Evolutionary conservation across 2,329 filamentous ascomycete genomes (phyloP).

Genomic region (Chaetomiaceae sp.): DNA sequence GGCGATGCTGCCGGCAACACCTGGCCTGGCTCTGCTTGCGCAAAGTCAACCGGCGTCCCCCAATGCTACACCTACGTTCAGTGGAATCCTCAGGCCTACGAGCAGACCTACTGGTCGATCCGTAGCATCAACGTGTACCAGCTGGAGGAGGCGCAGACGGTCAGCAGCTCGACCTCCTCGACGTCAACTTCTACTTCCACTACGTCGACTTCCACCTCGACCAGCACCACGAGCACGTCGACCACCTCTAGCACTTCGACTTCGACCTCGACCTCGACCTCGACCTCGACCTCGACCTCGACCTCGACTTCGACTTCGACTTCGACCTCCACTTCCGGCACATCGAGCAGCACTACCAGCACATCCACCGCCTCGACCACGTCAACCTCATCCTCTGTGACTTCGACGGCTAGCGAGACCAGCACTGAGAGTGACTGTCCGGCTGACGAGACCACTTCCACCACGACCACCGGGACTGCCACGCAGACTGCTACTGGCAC

Average conservation of each 20-base stretch:
- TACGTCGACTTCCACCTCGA: slow-evolving; percentile 8
- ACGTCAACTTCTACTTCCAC: slow-evolving; percentile 11
- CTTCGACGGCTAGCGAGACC: slow-evolving; percentile 2
- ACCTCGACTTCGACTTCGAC: slow-evolving; percentile 1
- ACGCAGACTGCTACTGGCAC: slow-evolving; percentile 7
- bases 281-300: background rate
- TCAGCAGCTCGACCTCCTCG: slow-evolving; percentile 9
- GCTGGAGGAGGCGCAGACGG: slow-evolving; percentile 17
- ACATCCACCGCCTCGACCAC: no score
- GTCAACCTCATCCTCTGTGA: background rate
- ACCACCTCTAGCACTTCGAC: background rate
- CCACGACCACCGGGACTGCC: slow-evolving; percentile 3
- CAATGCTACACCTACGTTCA: slow-evolving; percentile 35
- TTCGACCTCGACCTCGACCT: background rate
- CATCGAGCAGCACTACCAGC: background rate
- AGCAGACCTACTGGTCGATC: slow-evolving; percentile 42
- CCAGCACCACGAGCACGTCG: slow-evolving; percentile 2
- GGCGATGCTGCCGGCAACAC: slow-evolving; percentile 57
- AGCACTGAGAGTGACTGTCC: slow-evolving; percentile 2
- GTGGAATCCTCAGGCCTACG: slow-evolving; percentile 31
- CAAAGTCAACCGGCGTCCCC: slow-evolving; percentile 18
- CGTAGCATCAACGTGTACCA: slow-evolving; percentile 30
- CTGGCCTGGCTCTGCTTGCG: slow-evolving; percentile 27
- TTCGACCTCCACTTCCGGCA: background rate
- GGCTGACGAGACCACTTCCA: slow-evolving; percentile 9